A percentile compares a stretch with the other conserved stretches of the same genome.
Evolutionary conservation across 1,284 basidiomycete genomes (phyloP).

Genomic region (Cutaneotrichosporon spelunceum): DNA sequence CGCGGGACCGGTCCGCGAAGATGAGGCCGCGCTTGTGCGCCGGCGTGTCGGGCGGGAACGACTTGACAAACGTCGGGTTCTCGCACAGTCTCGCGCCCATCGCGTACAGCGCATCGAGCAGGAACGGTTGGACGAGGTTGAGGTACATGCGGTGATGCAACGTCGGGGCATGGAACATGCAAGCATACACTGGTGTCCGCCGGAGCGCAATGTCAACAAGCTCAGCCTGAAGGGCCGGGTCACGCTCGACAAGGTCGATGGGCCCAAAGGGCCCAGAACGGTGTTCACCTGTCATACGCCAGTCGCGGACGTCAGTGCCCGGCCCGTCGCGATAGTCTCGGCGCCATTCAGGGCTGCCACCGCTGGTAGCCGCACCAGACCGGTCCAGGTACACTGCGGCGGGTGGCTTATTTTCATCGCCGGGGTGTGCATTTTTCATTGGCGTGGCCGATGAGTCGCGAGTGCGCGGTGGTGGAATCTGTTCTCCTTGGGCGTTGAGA

Average conservation of each 20-base stretch:
- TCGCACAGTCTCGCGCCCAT: slow-evolving; percentile 49
- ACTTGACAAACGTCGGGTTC: slow-evolving; percentile 36
- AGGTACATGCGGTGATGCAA: slow-evolving; percentile 53
- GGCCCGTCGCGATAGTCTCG: slow-evolving; percentile 16
- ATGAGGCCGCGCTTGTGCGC: slow-evolving; percentile 40
- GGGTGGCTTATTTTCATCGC: slow-evolving; percentile 15
- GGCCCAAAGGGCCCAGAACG: slow-evolving; percentile 16
- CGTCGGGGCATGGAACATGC: slow-evolving; percentile 52
- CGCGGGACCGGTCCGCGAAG: slow-evolving; percentile 44
- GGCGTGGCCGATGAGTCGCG: slow-evolving; percentile 35
- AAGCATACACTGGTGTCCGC: slow-evolving; percentile 48
- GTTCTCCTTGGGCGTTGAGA: slow-evolving; percentile 49
- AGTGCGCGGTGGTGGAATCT: slow-evolving; percentile 50
- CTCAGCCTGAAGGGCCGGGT: slow-evolving; percentile 39
- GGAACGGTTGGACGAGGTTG: slow-evolving; percentile 46
- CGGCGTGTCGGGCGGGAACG: slow-evolving; percentile 34
- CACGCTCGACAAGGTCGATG: slow-evolving; percentile 41
- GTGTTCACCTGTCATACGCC: slow-evolving; percentile 10
- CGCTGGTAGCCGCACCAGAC: slow-evolving; percentile 5
- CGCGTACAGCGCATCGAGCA: slow-evolving; percentile 53
- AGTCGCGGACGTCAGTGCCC: slow-evolving; percentile 9
- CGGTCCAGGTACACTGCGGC: neutral
- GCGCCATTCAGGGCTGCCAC: slow-evolving; percentile 10
- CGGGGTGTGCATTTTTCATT: slow-evolving; percentile 17
- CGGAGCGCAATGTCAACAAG: slow-evolving; percentile 43